Evolutionary conservation across 1,284 basidiomycete species (phyloP).

Genomic region (Trichosporon sp.): DNA sequence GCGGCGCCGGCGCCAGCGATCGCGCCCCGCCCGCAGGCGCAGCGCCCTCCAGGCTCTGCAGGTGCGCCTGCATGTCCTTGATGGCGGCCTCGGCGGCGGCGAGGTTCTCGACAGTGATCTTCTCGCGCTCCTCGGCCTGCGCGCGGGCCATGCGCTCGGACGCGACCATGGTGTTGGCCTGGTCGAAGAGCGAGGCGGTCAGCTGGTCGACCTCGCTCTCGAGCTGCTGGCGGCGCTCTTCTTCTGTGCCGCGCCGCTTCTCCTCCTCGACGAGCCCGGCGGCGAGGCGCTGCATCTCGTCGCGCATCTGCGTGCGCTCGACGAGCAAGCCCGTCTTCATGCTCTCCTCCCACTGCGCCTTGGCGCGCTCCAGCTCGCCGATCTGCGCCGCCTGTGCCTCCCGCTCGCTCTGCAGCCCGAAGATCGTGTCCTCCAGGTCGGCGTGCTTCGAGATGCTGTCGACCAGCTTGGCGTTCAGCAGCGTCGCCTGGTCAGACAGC

Average conservation of each 20-base stretch:
- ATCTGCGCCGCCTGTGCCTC: slow-evolving; percentile 59
- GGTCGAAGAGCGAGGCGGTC: slow-evolving; percentile 77
- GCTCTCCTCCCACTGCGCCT: slow-evolving; percentile 51
- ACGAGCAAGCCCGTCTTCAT: slow-evolving; percentile 74
- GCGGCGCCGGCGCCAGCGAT: background rate
- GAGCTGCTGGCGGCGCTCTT: slow-evolving; percentile 66
- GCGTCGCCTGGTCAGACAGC: slow-evolving; percentile 79
- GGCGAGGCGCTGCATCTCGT: slow-evolving; percentile 90
- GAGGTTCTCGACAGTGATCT: slow-evolving; percentile 72
- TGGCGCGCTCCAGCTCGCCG: slow-evolving; percentile 60
- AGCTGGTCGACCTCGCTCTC: slow-evolving; percentile 93
- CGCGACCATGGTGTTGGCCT: slow-evolving; percentile 87
- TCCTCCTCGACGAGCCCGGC: slow-evolving; percentile 92
- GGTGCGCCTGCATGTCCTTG: slow-evolving; percentile 73
- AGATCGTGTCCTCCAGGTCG: slow-evolving; percentile 85
- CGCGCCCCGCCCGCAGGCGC: background rate
- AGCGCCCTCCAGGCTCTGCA: slow-evolving; percentile 56
- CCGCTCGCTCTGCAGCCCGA: slow-evolving; percentile 52
- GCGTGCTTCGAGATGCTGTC: slow-evolving; percentile 85
- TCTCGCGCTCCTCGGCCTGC: slow-evolving; percentile 74
- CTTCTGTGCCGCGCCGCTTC: slow-evolving; percentile 81
- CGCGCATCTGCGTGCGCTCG: slow-evolving; percentile 82
- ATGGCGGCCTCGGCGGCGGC: slow-evolving; percentile 82
- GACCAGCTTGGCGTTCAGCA: slow-evolving; percentile 89
- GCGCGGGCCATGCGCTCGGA: slow-evolving; percentile 73